Base-by-base conservation (phyloP, 345 rosid species). In the Brassica nigra region DNA sequence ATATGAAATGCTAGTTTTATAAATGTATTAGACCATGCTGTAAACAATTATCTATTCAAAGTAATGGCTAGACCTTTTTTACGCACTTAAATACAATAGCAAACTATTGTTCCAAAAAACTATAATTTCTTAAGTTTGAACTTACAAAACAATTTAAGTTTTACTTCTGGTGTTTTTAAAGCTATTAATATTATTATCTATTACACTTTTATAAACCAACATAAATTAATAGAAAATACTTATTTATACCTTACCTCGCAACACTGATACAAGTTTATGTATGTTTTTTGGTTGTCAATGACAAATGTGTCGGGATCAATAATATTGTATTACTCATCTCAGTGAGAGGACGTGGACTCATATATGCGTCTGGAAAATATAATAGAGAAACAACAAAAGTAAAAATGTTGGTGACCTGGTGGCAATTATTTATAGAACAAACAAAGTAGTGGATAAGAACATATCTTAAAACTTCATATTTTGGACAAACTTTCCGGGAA, bases 371-470 rank as follows among this genome's bases (percentile, higher is more conserved):
- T 28, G 61, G 47, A 59, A 76, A 11, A 6, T 68, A 67, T 68
- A 76, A 67, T 67, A 76, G 37, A 68, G 57, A 76, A 42, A 39
- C 15, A 76, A 6, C 39, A 76, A 61, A 57, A 68, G 80, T 68
- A 30, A 59, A 69, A 44, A 69, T 58, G 69, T 68, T 69, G 80
- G 80, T 76, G 80, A 66, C 36, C 62, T 59, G 57, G 62, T 31
- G 80, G 16, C 52, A 69, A 44, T 77, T 59, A 77, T 61, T 68
- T 77, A 69, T 69, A 77, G 11, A 77, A 68, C 33, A 69, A 66
- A 61, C 27, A 69, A 62, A 61, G 52, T 62, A 42, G 70, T 68
- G 75, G 80, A 77, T 69, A 77, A 77, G 70, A 77, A 62, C 70
- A 61, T 11, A 31, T 68, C 62, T 37, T 77, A 69, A 15, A 75